A percentile compares a stretch with the other conserved stretches of the same genome.
Evolutionary conservation across 192 early-diverging fungal species (phyloP).

Genomic region (Coemansia sp.): DNA sequence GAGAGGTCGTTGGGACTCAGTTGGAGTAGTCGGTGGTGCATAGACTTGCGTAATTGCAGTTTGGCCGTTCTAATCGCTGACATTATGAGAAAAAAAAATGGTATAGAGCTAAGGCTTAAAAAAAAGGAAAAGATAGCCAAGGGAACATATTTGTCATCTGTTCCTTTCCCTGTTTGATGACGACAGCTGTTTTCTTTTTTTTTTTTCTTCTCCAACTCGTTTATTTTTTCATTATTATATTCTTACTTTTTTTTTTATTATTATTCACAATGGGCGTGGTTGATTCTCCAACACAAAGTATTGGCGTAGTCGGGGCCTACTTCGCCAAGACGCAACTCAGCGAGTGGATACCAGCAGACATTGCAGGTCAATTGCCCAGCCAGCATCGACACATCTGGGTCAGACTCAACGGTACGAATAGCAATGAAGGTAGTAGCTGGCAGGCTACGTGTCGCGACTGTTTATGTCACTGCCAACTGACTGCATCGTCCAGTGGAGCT

Average conservation of each 20-base stretch:
- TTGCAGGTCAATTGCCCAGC: conserved; percentile 16
- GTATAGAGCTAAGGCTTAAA: neutral
- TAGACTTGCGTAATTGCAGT: conserved; percentile 29
- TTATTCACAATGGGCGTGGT: conserved; percentile 9
- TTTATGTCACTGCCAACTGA: conserved; percentile 24
- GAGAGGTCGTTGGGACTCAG: conserved; percentile 9
- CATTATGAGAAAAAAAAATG: neutral
- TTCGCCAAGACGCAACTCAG: conserved; percentile 36
- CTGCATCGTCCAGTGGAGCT: neutral
- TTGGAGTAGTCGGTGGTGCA: conserved; percentile 23
- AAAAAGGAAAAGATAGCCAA: neutral
- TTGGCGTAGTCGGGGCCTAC: conserved; percentile 36
- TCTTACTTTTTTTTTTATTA: conserved; percentile 9
- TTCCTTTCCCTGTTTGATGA: neutral
- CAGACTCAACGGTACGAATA: neutral
- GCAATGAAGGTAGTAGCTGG: conserved; percentile 17
- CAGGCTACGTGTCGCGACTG: conserved; percentile 36
- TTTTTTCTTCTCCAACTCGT: neutral
- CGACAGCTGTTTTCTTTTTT: neutral
- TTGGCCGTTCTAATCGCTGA: conserved; percentile 24
- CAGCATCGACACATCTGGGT: conserved; percentile 49
- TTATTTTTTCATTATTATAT: neutral
- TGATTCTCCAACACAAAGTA: conserved; percentile 7
- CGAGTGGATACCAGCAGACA: conserved; percentile 36
- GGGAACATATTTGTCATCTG: neutral